Percentiles rank a stretch among this genome's conserved stretches.
These are phyloP conservation scores for Blumeriella jaapii DNA, from an alignment of 2,329 filamentous ascomycete genomes.

Conservation along the genomic window DNA sequence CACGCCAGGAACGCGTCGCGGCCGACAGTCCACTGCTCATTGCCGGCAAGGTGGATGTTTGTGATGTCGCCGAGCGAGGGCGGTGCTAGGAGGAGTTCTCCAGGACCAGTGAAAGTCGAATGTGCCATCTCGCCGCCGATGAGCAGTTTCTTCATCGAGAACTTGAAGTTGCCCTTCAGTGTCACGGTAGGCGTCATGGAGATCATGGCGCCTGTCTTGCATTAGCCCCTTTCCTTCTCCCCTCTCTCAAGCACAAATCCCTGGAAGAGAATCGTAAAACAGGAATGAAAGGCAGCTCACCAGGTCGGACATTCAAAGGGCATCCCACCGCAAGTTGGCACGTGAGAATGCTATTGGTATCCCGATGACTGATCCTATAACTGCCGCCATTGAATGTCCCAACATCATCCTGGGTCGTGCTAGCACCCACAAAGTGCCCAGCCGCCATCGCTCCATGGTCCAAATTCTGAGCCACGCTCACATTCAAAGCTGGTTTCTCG, in stretches of 20 bases:
- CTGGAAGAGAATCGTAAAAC: too few relatives aligned
- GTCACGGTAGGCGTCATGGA: slow-evolving; percentile 86
- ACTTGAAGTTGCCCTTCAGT: slow-evolving; percentile 71
- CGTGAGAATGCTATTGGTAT: slow-evolving; percentile 82
- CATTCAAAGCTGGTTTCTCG: slow-evolving; percentile 26
- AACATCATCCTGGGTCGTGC: slow-evolving; percentile 63
- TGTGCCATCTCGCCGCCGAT: slow-evolving; percentile 67
- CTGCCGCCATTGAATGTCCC: slow-evolving; percentile 97
- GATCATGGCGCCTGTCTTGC: slow-evolving; percentile 63
- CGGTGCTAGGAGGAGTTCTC: slow-evolving; percentile 79
- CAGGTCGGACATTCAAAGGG: slow-evolving; percentile 69
- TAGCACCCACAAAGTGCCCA: slow-evolving; percentile 52
- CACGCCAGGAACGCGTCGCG: slow-evolving; percentile 77
- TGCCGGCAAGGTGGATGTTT: slow-evolving; percentile 60
- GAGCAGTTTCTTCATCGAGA: slow-evolving; percentile 85
- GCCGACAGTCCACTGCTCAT: slow-evolving; percentile 72
- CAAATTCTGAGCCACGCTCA: slow-evolving; percentile 22
- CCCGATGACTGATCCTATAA: slow-evolving; percentile 84
- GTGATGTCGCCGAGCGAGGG: slow-evolving; percentile 75
- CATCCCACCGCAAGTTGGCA: slow-evolving; percentile 83
- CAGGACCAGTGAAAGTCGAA: slow-evolving; percentile 78
- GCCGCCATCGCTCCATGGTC: slow-evolving; percentile 31
- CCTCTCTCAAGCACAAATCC: too few relatives aligned
- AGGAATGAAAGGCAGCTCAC: too few relatives aligned
- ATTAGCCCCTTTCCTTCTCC: not conserved